Evolutionary conservation across 228 moss, liverwort and hornwort species (phyloP).

Genomic region (Sphagnum fallax): DNA sequence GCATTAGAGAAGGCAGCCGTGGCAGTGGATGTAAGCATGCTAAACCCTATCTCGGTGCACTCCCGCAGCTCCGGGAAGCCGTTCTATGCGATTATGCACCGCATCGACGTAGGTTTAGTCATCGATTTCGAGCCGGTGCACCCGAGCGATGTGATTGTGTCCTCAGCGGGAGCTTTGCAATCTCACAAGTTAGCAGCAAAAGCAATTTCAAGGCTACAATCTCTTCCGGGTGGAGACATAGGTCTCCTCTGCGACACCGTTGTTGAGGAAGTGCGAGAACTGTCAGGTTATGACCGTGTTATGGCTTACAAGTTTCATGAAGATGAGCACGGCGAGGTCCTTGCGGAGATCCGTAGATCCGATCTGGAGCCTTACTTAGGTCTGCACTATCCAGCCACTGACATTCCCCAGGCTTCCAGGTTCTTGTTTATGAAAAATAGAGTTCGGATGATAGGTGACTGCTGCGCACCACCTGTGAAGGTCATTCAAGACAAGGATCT

Average conservation of each 20-base stretch:
- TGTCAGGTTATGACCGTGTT: slow-evolving; percentile 91
- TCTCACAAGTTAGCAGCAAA: slow-evolving; percentile 93
- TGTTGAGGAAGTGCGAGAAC: slow-evolving; percentile 85
- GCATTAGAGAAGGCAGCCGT: slow-evolving; percentile 78
- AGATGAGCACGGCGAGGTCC: slow-evolving; percentile 94
- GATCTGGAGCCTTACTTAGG: slow-evolving; percentile 87
- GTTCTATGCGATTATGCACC: slow-evolving; percentile 86
- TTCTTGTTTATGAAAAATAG: slow-evolving; percentile 94
- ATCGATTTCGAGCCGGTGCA: slow-evolving; percentile 83
- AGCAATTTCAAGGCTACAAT: slow-evolving; percentile 79
- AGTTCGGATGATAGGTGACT: slow-evolving; percentile 85
- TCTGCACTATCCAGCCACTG: slow-evolving; percentile 92
- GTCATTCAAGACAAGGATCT: slow-evolving; percentile 63
- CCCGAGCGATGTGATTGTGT: slow-evolving; percentile 47
- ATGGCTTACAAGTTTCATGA: slow-evolving; percentile 98
- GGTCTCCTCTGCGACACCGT: slow-evolving; percentile 83
- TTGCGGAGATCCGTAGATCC: slow-evolving; percentile 70
- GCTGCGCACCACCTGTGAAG: slow-evolving; percentile 61
- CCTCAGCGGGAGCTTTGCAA: slow-evolving; percentile 81
- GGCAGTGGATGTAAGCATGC: slow-evolving; percentile 72
- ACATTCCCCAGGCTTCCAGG: slow-evolving; percentile 97
- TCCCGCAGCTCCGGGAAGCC: slow-evolving; percentile 84
- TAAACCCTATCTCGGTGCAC: slow-evolving; percentile 88
- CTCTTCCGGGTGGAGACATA: slow-evolving; percentile 86
- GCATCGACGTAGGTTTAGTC: slow-evolving; percentile 82